phyloP scores from a whole-genome alignment of 2,329 filamentous ascomycete genomes.

The Xylaria sp. region DNA sequence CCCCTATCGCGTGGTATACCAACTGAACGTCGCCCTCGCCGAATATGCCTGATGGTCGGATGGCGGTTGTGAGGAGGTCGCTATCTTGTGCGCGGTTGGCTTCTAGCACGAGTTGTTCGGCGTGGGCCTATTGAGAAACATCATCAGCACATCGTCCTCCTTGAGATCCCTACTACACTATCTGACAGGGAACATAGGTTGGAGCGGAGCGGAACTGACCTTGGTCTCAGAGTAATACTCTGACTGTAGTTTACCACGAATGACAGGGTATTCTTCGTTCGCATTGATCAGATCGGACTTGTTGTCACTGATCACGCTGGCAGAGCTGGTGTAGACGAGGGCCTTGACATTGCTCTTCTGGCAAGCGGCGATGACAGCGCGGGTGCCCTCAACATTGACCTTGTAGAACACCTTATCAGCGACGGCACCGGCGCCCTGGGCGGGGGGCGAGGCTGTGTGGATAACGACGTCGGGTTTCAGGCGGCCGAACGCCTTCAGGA shows the following conservation, averaged over 20 bases:
- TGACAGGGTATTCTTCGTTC: constrained; percentile 82
- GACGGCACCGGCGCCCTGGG: constrained; percentile 62
- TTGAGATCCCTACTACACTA: neutral
- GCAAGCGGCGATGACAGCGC: constrained; percentile 78
- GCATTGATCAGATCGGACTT: constrained; percentile 81
- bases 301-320: constrained; percentile 88
- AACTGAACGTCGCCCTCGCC: constrained; percentile 86
- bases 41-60: constrained; percentile 90
- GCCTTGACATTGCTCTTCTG: constrained; percentile 76
- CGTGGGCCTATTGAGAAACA: constrained; percentile 66
- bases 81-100: constrained; percentile 70
- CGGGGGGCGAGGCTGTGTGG: constrained; percentile 83
- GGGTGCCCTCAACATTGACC: constrained; percentile 90
- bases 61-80: constrained; percentile 77
- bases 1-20: constrained; percentile 77
- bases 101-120: constrained; percentile 81
- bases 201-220: constrained; percentile 55
- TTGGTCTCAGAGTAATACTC: constrained; percentile 95
- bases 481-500: constrained; percentile 71
- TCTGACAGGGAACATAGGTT: neutral
- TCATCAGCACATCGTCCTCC: constrained; percentile 30
- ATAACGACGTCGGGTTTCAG: constrained; percentile 84
- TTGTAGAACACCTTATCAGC: constrained; percentile 74
- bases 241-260: constrained; percentile 74
- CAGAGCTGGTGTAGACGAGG: constrained; percentile 91